phyloP scores from a whole-genome alignment of 1,284 basidiomycete genomes.

The Rhodotorula sp. region DNA sequence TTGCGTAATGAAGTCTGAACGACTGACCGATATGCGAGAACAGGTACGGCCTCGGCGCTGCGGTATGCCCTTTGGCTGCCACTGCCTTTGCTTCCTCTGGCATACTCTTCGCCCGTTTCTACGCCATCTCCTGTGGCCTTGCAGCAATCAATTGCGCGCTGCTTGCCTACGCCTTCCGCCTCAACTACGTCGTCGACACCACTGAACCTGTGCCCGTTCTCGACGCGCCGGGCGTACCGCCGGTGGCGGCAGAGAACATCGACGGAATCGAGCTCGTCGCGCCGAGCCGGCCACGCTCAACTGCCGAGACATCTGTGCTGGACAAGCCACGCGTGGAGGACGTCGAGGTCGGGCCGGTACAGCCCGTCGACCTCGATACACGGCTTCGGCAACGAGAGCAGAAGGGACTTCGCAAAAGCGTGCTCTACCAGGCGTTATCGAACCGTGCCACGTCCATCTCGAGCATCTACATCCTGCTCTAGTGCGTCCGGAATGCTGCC shows the following conservation, averaged over 20 bases:
- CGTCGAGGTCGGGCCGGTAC: constrained; percentile 1
- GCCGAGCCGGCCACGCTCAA: neutral
- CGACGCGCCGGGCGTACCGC: constrained; percentile 5
- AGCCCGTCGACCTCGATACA: neutral
- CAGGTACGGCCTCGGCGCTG: constrained; percentile 22
- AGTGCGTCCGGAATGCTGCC: neutral
- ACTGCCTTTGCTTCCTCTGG: constrained; percentile 37
- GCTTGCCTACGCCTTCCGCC: constrained; percentile 33
- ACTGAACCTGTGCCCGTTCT: neutral
- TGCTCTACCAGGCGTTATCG: constrained; percentile 18
- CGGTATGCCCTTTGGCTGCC: constrained; percentile 34
- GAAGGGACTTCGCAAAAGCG: neutral
- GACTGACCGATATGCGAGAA: neutral
- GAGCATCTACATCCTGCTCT: constrained; percentile 33
- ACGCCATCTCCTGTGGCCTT: constrained; percentile 29
- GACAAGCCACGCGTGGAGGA: constrained; percentile 2
- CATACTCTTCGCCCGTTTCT: constrained; percentile 34
- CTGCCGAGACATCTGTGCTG: neutral
- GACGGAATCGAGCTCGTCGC: constrained; percentile 8
- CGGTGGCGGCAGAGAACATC: neutral
- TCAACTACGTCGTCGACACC: constrained; percentile 30
- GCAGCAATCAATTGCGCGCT: constrained; percentile 16
- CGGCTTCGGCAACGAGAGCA: neutral
- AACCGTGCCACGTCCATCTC: constrained; percentile 13
- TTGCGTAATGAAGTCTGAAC: too few species aligned